These are phyloP conservation scores for Hygrophoropsis aurantiaca DNA, from an alignment of 768 basidiomycete species.

Conservation along the genomic window DNA sequence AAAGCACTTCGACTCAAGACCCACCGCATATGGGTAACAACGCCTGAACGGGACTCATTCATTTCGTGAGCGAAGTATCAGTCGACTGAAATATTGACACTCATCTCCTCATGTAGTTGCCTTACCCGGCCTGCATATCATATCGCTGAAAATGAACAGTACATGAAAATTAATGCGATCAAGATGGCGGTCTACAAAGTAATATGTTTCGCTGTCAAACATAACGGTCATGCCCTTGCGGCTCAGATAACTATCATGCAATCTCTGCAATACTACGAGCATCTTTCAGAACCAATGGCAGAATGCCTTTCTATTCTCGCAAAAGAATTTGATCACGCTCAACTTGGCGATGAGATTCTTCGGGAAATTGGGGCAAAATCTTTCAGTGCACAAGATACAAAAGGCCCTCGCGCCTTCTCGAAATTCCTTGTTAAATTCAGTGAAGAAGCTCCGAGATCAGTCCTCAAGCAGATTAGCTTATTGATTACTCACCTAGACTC, in stretches of 20 bases:
- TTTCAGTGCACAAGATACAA: slow-evolving; percentile 81
- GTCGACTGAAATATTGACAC: background rate
- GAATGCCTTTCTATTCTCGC: slow-evolving; percentile 80
- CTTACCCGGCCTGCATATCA: slow-evolving; percentile 87
- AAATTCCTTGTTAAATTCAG: slow-evolving; percentile 79
- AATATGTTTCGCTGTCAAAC: slow-evolving; percentile 89
- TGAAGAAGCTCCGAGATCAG: slow-evolving; percentile 74
- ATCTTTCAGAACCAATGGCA: slow-evolving; percentile 91
- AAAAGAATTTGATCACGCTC: slow-evolving; percentile 84
- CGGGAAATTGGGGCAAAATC: slow-evolving; percentile 80
- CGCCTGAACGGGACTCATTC: slow-evolving; percentile 82
- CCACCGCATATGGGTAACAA: slow-evolving; percentile 90
- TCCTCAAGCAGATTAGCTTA: slow-evolving; percentile 88
- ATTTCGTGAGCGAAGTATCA: slow-evolving; percentile 61
- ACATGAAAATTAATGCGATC: slow-evolving; percentile 80
- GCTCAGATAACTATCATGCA: slow-evolving; percentile 93
- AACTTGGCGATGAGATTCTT: slow-evolving; percentile 88
- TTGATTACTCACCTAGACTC: slow-evolving; percentile 86
- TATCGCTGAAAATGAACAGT: slow-evolving; percentile 80
- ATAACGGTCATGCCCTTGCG: slow-evolving; percentile 79
- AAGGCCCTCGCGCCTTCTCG: slow-evolving; percentile 84
- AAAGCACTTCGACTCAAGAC: slow-evolving; percentile 65
- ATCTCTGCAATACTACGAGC: slow-evolving; percentile 90
- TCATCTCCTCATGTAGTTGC: slow-evolving; percentile 52
- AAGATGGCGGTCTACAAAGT: slow-evolving; percentile 80